phyloP scores from a whole-genome alignment of 176 grass and related monocot genomes.

The Bromus sterilis region DNA sequence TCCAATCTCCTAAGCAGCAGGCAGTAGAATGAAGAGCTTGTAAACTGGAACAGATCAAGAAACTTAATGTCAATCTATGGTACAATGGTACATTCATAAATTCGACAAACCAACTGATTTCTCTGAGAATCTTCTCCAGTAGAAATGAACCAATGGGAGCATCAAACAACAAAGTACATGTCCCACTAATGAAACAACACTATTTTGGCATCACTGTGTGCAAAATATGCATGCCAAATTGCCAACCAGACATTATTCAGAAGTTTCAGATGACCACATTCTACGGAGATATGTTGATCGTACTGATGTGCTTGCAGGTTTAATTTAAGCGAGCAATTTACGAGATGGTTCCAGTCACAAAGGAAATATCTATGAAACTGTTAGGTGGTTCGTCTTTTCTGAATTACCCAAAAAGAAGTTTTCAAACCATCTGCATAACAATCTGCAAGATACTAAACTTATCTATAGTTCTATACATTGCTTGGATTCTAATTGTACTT shows the following conservation, averaged over 20 bases:
- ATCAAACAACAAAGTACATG: conserved; percentile 9
- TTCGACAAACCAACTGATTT: conserved; percentile 2
- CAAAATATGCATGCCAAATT: conserved; percentile 22
- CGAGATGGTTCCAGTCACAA: neutral
- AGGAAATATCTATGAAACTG: neutral
- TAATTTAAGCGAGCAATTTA: neutral
- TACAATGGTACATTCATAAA: conserved; percentile 7
- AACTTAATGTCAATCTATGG: neutral
- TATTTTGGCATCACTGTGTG: neutral
- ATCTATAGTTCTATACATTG: neutral
- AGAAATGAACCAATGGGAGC: conserved; percentile 21
- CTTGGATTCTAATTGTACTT: neutral
- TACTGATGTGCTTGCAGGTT: neutral
- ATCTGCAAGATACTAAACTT: neutral
- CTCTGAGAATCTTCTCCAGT: conserved; percentile 19
- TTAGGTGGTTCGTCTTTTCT: neutral
- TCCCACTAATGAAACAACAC: neutral
- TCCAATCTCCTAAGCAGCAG: neutral
- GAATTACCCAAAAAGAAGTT: neutral
- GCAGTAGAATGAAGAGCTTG: neutral
- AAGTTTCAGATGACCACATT: conserved; percentile 4
- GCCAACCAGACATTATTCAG: neutral
- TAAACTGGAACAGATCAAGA: conserved; percentile 5
- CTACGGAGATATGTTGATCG: neutral
- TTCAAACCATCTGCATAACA: neutral